Conservation (phyloP, 78 protist species). For the Isochrysis galbana region DNA sequence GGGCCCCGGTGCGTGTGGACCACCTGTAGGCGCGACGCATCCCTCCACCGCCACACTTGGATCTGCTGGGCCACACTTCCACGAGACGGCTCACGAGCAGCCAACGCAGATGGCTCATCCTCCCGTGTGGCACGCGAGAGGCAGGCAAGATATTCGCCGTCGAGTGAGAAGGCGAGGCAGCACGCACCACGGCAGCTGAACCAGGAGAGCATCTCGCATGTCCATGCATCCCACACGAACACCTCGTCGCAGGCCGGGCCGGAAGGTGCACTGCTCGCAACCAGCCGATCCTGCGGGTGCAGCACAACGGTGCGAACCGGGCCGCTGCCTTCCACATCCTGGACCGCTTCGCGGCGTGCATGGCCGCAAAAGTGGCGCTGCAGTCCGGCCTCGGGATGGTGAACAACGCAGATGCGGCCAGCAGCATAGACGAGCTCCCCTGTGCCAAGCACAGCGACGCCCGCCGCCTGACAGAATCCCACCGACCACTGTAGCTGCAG, state of each 20-base stretch:
- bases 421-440: background rate
- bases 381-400: background rate
- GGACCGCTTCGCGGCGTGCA: background rate
- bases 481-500: background rate
- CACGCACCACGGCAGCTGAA: background rate
- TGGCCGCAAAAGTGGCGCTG: background rate
- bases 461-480: background rate
- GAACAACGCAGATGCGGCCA: background rate
- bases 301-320: background rate
- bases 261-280: background rate
- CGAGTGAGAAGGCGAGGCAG: background rate
- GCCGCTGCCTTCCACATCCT: background rate
- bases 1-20: too few relatives aligned
- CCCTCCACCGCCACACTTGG: background rate
- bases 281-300: background rate
- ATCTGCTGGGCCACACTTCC: background rate
- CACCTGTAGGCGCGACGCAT: background rate
- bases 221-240: background rate
- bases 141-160: background rate
- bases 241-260: background rate
- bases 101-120: background rate
- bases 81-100: background rate
- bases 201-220: background rate
- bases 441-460: background rate
- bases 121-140: background rate